Base-by-base conservation (phyloP, 495 filamentous ascomycete genomes). In the Penicillium cataractarum region DNA sequence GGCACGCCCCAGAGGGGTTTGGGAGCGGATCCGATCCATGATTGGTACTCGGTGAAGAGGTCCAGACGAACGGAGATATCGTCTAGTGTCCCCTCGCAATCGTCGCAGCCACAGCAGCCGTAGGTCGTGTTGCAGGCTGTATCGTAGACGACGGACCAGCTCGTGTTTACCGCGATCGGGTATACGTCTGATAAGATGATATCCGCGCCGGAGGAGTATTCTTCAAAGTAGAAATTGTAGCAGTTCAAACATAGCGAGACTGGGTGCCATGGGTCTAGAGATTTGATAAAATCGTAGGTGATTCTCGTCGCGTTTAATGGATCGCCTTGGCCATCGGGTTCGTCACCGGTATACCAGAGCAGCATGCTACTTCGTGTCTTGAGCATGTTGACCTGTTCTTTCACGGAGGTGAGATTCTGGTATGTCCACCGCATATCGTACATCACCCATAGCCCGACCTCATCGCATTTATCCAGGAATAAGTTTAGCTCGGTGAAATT, bases 21-120 rank as follows among this genome's bases (percentile, higher is more conserved):
- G 3, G 75, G 78, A 7, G 4, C 29, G 5, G n/a, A 32, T 6
- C 61, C 58, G 5, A 65, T 3, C 64, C 69, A 66, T 26, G 67
- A 68, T 8, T 80, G 71, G 61, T 77, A 78, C 12, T 68, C 66
- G 3, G 72, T 63, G 24, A 84, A 74, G 12, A 68, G 71, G 55
- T 89, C 85, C 3, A 89, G 70, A 0, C 87, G 80, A 2, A 62
- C 56, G 0, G 80, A 65, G 13, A 90, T 84, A 66, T 91, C 88
- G 5, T 76, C 72, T 21, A 90, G 75, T 6, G 66, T 62, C 7
- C 86, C 86, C 0, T 65, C 57, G 68, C 89, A 92, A 69, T 88
- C 84, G 66, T 92, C 89, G 72, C 89, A 91, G 31, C 88, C 89
- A 69, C 89, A 91, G 72, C 87, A 85, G 48, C 89, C 89, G 40